These are phyloP conservation scores for Aspergillus egyptiacus DNA, from an alignment of 495 filamentous ascomycete genomes.

Conservation along the genomic window DNA sequence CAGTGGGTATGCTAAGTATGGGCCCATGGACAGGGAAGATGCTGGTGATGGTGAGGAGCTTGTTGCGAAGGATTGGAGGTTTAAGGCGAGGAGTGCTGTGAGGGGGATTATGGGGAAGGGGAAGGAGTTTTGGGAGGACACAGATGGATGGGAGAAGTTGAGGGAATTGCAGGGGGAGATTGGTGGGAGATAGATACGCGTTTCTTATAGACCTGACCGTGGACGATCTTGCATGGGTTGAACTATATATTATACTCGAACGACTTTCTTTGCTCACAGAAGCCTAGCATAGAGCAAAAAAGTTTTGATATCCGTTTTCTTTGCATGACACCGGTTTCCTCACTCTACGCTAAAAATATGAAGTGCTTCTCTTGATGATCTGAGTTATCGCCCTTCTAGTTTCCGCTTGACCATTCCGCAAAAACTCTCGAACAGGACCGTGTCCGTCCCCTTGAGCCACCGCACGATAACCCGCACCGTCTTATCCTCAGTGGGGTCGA, in stretches of 20 bases:
- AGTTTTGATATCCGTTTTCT: constrained; percentile 1
- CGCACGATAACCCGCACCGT: constrained; percentile 45
- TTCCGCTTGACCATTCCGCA: constrained; percentile 68
- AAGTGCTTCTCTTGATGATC: background rate
- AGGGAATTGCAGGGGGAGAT: constrained; percentile 42
- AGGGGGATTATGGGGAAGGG: constrained; percentile 75
- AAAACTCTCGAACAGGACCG: constrained; percentile 80
- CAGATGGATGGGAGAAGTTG: constrained; percentile 61
- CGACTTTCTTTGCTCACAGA: background rate
- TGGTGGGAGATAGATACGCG: constrained; percentile 18
- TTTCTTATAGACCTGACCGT: no score
- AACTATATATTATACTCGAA: no score
- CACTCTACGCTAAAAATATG: no score
- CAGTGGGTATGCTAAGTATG: constrained; percentile 46
- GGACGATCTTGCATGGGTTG: no score
- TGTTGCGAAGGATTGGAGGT: constrained; percentile 63
- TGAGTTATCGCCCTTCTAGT: constrained; percentile 24
- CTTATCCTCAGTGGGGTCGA: constrained; percentile 19
- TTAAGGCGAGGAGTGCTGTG: constrained; percentile 79
- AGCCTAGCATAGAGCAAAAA: constrained; percentile 3
- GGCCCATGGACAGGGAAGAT: constrained; percentile 34
- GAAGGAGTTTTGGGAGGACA: constrained; percentile 77
- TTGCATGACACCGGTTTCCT: background rate
- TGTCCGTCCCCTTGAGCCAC: constrained; percentile 74
- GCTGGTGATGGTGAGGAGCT: constrained; percentile 30